Evolutionary conservation across 106 monocot species (phyloP), one percentile per base, ranked within the genome.

Genomic region (Iris macrosiphon): DNA sequence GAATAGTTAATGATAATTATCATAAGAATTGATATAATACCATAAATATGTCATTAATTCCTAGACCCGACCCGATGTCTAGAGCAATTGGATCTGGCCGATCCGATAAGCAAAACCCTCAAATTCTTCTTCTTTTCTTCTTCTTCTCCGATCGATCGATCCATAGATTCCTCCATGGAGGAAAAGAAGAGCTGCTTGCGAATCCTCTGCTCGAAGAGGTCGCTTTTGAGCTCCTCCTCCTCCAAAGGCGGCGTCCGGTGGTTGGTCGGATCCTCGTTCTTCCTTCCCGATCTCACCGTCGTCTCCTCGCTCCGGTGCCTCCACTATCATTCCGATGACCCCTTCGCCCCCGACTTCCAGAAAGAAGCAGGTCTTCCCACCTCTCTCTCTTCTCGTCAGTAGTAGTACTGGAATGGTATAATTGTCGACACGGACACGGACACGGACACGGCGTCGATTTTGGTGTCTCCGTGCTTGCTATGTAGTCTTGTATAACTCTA

Each of bases 261-360:
- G 81, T 68, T 82, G 41, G 46, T 82, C 65, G 81, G 81, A 52
- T 72, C 81, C 31, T 68, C 76, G 12, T 59, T 70, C 64, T 76
- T 77, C 68, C 76, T 82, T 22, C 58, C 81, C 0, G 54, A 48
- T 0, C 33, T 77, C 64, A 77, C 76, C 28, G 53, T 82, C 43
- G 64, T 69, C 30, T 77, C 81, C 55, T 67, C 72, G 56, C 49
- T 82, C 48, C 66, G 67, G 33, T 77, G 72, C 62, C 58, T 77
- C 30, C 72, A 76, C 41, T 30, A 52, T 31, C 61, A 62, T 33
- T 44, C 18, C 42, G 59, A 11, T 29, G 68, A 69, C 68, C 54
- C 71, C 59, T 42, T 45, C 59, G 62, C 67, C 27, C 81, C 76
- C 34, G 64, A 82, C 57, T 60, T 82, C 54, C 39, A 54, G 42